Conservation (phyloP, 2,329 filamentous ascomycete species). For the Meredithiella fracta region DNA sequence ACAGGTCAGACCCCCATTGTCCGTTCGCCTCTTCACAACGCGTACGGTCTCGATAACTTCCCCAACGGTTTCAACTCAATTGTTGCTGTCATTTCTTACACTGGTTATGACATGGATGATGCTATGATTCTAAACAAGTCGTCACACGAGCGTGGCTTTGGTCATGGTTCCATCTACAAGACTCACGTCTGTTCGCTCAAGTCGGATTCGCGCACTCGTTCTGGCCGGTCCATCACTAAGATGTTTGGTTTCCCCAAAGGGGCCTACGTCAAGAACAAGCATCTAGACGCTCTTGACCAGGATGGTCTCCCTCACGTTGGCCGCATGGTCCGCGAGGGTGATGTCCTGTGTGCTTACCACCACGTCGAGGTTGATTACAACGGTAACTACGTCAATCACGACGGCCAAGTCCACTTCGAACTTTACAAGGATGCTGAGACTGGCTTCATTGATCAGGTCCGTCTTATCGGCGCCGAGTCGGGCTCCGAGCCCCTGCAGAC, state of each 20-base stretch:
- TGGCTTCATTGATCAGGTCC: slow-evolving; percentile 83
- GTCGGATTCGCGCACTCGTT: slow-evolving; percentile 54
- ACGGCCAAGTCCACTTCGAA: slow-evolving; percentile 71
- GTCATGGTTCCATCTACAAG: slow-evolving; percentile 93
- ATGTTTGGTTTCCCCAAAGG: slow-evolving; percentile 83
- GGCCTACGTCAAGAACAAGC: slow-evolving; percentile 51
- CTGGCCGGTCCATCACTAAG: slow-evolving; percentile 54
- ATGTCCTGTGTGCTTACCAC: slow-evolving; percentile 79
- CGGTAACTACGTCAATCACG: slow-evolving; percentile 66
- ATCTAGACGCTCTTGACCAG: slow-evolving; percentile 59
- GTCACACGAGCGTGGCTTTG: slow-evolving; percentile 86
- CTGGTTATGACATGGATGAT: slow-evolving; percentile 99
- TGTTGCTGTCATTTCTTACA: slow-evolving; percentile 96
- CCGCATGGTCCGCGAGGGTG: slow-evolving; percentile 59
- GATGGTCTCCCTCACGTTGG: slow-evolving; percentile 79
- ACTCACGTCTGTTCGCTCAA: slow-evolving; percentile 81
- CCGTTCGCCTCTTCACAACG: slow-evolving; percentile 79
- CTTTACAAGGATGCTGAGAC: slow-evolving; percentile 88
- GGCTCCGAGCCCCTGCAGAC: slow-evolving; percentile 73
- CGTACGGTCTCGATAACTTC: slow-evolving; percentile 95
- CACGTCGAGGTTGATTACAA: slow-evolving; percentile 67
- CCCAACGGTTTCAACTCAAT: slow-evolving; percentile 91
- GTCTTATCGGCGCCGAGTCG: slow-evolving; percentile 70
- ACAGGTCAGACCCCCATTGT: slow-evolving; percentile 93
- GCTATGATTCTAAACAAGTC: slow-evolving; percentile 99